These are phyloP conservation scores for Cardiospermum halicacabum DNA, from an alignment of 345 rosid genomes.

Conservation along the genomic window DNA sequence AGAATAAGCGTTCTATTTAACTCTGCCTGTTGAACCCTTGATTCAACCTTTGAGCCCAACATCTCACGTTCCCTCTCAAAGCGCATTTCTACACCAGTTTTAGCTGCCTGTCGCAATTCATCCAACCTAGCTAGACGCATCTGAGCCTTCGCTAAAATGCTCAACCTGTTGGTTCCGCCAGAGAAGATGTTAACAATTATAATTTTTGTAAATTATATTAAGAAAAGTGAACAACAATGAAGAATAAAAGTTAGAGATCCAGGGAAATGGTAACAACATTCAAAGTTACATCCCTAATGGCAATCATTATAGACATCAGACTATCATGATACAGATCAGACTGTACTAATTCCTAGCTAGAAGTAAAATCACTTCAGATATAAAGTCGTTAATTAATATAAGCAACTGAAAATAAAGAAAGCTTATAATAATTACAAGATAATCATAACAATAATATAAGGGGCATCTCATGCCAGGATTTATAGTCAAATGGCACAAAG, in stretches of 20 bases:
- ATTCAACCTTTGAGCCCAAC: slow-evolving; percentile 77
- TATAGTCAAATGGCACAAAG: too few relatives aligned
- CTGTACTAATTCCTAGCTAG: too few relatives aligned
- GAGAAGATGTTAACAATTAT: slow-evolving; percentile 4
- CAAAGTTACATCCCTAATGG: too few relatives aligned
- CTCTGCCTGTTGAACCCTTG: slow-evolving; percentile 83
- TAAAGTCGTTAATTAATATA: too few relatives aligned
- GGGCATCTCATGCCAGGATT: too few relatives aligned
- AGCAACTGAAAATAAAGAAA: too few relatives aligned
- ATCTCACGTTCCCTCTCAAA: slow-evolving; percentile 72
- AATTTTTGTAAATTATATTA: background rate
- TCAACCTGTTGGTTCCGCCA: slow-evolving; percentile 41
- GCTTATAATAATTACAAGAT: too few relatives aligned
- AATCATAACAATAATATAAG: too few relatives aligned
- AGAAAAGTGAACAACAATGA: background rate
- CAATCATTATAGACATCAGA: too few relatives aligned
- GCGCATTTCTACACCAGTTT: slow-evolving; percentile 68
- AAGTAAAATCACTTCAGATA: too few relatives aligned
- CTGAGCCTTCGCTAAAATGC: slow-evolving; percentile 76
- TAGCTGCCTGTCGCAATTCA: slow-evolving; percentile 91
- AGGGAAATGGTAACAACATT: too few relatives aligned
- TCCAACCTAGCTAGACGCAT: slow-evolving; percentile 80
- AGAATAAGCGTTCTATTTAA: slow-evolving; percentile 84
- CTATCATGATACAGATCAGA: too few relatives aligned
- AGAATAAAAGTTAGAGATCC: background rate